phyloP scores from a whole-genome alignment of 306 rosid genomes.

The Sphenostylis stenocarpa region DNA sequence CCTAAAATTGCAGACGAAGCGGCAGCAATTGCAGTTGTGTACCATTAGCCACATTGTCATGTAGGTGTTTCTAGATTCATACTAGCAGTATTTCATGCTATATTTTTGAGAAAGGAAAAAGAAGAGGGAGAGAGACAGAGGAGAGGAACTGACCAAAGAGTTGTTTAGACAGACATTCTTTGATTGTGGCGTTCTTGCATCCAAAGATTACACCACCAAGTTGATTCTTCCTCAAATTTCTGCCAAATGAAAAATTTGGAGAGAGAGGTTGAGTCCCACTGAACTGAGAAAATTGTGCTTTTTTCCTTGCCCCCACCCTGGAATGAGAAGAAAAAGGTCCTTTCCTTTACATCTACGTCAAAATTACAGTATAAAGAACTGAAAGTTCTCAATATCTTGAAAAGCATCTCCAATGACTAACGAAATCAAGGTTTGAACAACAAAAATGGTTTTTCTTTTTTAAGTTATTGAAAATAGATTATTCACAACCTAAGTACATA shows the following conservation, averaged over 20 bases:
- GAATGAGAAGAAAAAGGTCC: slow-evolving; percentile 17
- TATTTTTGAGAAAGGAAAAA: background rate
- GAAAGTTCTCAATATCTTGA: slow-evolving; percentile 2
- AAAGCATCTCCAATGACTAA: background rate
- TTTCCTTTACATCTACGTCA: background rate
- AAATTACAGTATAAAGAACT: slow-evolving; percentile 7
- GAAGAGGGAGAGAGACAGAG: background rate
- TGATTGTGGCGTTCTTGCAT: slow-evolving; percentile 58
- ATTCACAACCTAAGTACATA: background rate
- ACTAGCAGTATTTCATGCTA: slow-evolving; percentile 5
- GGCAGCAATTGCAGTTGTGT: background rate
- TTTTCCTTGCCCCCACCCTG: slow-evolving; percentile 61
- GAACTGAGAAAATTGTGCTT: slow-evolving; percentile 12
- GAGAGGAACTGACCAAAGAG: slow-evolving; percentile 67
- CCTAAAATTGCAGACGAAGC: background rate
- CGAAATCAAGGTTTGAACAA: background rate
- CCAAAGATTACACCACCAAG: slow-evolving; percentile 94
- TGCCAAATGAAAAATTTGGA: slow-evolving; percentile 29
- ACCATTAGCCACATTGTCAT: background rate
- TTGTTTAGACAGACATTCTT: slow-evolving; percentile 74
- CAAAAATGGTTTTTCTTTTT: background rate
- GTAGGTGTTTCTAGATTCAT: background rate
- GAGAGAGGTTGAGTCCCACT: slow-evolving; percentile 21
- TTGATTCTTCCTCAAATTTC: slow-evolving; percentile 63
- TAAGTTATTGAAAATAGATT: background rate